Evolutionary conservation across 208 protist species (phyloP).

Genomic region (Crithidia acanthocephali): DNA sequence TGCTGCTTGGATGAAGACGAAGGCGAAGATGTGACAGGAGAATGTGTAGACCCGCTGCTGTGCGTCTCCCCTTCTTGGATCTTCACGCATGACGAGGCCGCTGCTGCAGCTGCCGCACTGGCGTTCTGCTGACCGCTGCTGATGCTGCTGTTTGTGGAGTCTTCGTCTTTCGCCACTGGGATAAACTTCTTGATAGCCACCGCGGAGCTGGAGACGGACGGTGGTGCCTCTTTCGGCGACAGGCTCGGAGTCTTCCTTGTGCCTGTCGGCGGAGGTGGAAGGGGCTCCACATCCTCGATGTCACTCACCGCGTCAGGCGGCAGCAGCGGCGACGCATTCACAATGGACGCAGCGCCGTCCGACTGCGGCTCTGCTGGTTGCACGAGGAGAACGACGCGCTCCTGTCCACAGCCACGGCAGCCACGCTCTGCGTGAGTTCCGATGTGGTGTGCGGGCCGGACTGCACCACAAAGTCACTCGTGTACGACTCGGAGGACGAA

Average conservation of each 20-base stretch:
- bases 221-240: background rate
- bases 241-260: background rate
- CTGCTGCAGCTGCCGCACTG: background rate
- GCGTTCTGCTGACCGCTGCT: background rate
- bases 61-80: background rate
- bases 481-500: slow-evolving; percentile 20
- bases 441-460: background rate
- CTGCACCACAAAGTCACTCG: slow-evolving; percentile 21
- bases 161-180: background rate
- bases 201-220: background rate
- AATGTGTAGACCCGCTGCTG: background rate
- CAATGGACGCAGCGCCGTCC: background rate
- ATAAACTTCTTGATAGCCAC: slow-evolving; percentile 1
- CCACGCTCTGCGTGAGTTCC: background rate
- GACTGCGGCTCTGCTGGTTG: background rate
- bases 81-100: too few relatives aligned
- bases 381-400: background rate
- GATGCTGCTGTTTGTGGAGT: background rate
- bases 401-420: slow-evolving; percentile 1
- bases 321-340: background rate
- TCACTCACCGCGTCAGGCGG: background rate
- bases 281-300: background rate
- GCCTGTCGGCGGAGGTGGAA: background rate
- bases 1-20: background rate
- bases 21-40: background rate